Percentiles rank a stretch among this genome's conserved stretches.
These are phyloP conservation scores for Fraxinus paxiana DNA, from an alignment of 305 asterid genomes.

Conservation along the genomic window DNA sequence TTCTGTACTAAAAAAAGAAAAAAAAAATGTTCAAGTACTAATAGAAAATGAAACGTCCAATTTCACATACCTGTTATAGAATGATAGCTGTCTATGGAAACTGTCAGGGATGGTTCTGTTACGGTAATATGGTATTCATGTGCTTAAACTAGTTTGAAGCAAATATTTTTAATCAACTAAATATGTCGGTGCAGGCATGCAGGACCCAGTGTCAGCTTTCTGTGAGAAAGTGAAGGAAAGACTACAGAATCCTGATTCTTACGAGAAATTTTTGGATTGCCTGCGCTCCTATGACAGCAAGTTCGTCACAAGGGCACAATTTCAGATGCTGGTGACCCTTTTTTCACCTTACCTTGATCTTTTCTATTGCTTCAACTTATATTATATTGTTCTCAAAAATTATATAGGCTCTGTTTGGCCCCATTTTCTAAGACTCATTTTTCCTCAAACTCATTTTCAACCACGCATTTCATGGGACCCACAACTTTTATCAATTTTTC, in stretches of 20 bases:
- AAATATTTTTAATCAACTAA: constrained; percentile 21
- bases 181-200: constrained; percentile 53
- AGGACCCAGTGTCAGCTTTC: constrained; percentile 50
- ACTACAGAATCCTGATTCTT: constrained; percentile 52
- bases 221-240: constrained; percentile 73
- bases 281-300: constrained; percentile 57
- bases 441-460: neutral
- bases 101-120: constrained; percentile 16
- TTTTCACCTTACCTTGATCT: constrained; percentile 23
- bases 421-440: neutral
- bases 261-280: constrained; percentile 66
- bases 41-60: neutral
- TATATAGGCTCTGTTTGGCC: neutral
- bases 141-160: constrained; percentile 5
- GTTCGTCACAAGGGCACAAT: constrained; percentile 51
- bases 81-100: constrained; percentile 7
- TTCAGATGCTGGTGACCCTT: constrained; percentile 59
- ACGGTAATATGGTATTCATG: neutral
- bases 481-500: neutral
- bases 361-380: constrained; percentile 17
- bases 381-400: constrained; percentile 10
- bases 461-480: neutral
- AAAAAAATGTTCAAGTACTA: neutral
- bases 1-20: neutral
- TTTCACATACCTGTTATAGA: constrained; percentile 22